Conservation (phyloP, 768 basidiomycete genomes). For the Boletus edulis region DNA sequence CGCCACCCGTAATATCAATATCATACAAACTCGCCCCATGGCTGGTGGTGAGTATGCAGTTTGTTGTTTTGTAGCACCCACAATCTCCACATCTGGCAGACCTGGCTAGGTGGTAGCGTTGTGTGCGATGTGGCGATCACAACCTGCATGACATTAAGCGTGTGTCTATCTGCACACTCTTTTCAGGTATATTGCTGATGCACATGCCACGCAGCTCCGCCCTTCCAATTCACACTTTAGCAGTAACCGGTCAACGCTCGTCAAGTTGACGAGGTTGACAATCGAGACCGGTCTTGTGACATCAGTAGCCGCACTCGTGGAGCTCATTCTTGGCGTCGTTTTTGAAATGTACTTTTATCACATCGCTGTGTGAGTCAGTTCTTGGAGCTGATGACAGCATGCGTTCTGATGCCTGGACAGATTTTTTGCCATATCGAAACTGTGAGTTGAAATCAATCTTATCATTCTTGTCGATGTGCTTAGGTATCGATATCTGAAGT, state of each 20-base stretch:
- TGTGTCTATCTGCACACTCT: background rate
- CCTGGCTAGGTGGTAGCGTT: slow-evolving; percentile 20
- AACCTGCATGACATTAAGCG: slow-evolving; percentile 17
- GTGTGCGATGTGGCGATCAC: slow-evolving; percentile 20
- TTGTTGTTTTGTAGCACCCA: background rate
- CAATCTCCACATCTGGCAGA: slow-evolving; percentile 2
- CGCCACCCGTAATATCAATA: no score
- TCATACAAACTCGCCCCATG: background rate
- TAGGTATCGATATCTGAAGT: background rate
- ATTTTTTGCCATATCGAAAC: slow-evolving; percentile 14
- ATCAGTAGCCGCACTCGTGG: slow-evolving; percentile 13
- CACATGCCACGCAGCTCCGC: slow-evolving; percentile 2
- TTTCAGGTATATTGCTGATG: background rate
- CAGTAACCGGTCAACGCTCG: background rate
- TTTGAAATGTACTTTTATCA: slow-evolving; percentile 1
- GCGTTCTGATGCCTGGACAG: background rate
- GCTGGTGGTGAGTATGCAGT: slow-evolving; percentile 7
- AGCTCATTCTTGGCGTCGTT: slow-evolving; percentile 12
- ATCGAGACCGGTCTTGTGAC: slow-evolving; percentile 26
- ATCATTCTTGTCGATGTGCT: background rate
- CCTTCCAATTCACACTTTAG: background rate
- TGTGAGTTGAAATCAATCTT: background rate
- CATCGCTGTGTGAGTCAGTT: slow-evolving; percentile 18
- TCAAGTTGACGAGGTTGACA: slow-evolving; percentile 18
- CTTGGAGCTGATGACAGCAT: background rate